Evolutionary conservation across 2,329 filamentous ascomycete genomes (phyloP), one percentile per base, ranked within the genome.

Genomic region (Lecanosticta acicola): DNA sequence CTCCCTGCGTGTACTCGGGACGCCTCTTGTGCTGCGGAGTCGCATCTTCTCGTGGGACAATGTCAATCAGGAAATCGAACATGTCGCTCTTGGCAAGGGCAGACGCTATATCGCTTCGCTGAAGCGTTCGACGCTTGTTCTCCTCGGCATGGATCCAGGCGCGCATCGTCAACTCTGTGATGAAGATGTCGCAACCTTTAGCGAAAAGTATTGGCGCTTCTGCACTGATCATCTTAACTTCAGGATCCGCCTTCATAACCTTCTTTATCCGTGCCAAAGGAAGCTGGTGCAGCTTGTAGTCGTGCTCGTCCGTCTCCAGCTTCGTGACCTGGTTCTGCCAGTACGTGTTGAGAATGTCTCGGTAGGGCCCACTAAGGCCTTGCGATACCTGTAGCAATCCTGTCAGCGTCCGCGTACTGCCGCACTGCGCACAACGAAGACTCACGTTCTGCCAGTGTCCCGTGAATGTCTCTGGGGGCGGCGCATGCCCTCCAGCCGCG

Each of bases 31-130:
- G 80, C 64, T 90, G 88, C 17, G 85, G 82, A 8, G 86, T 79
- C 29, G 91, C 89, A 68, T 98, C 93, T 67, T 98, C 93, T 42
- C 93, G 84, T 3, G 93, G 93, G 4, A 98, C 93, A 51, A 98
- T 98, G 65, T 98, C 93, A 66, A 98, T 98, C 49, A 98, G 76
- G 71, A 98, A 98, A 71, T 98, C 93, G 68, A 98, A 98, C 93
- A 98, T 98, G 72, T 98, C 93, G 17, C 89, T 96, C 71, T 98
- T 98, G 49, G 88, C 86, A 18, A 98, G 76, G 11, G 93, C 93
- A 9, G 89, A 94, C 17, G 93, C 93, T 65, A 98, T 98, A 63
- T 98, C 93, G 46, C 88, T 95, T 41, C 93, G 82, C 69, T 98
- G 93, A 33, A 98, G 75, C 1, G 93, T 98, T 35, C 93, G 83